A percentile compares a stretch with the other conserved stretches of the same genome.
Conservation (phyloP, 2,329 filamentous ascomycete species). For the Alternaria sp. region DNA sequence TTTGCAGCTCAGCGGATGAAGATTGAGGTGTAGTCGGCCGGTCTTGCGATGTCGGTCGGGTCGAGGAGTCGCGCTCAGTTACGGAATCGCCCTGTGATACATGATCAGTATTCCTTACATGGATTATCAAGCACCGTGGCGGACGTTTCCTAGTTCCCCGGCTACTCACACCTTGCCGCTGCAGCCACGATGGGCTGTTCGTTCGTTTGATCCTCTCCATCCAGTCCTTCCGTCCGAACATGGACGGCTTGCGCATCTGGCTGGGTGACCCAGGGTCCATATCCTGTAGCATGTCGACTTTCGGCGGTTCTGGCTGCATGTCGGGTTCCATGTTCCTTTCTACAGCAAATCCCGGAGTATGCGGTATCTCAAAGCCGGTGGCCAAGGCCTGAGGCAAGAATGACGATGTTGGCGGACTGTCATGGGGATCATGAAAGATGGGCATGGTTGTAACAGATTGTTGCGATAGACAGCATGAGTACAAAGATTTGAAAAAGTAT, state of each 20-base stretch:
- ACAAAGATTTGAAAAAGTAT: constrained; percentile 10
- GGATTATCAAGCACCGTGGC: neutral
- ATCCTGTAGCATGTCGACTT: constrained; percentile 5
- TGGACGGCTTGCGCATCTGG: constrained; percentile 29
- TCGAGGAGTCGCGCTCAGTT: constrained; percentile 15
- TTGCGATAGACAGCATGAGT: constrained; percentile 33
- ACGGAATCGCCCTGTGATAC: constrained; percentile 21
- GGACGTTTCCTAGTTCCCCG: neutral
- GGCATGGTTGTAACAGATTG: constrained; percentile 39
- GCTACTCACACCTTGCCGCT: constrained; percentile 58
- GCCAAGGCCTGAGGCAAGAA: constrained; percentile 22
- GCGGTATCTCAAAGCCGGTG: constrained; percentile 22
- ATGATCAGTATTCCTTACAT: constrained; percentile 19
- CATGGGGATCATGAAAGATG: constrained; percentile 49
- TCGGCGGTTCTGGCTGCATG: constrained; percentile 9
- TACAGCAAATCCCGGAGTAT: constrained; percentile 11
- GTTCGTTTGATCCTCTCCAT: constrained; percentile 84
- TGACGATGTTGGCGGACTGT: constrained; percentile 30
- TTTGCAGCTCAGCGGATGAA: constrained; percentile 44
- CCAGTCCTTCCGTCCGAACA: constrained; percentile 72
- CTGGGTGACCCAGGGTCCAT: constrained; percentile 24
- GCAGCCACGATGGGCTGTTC: constrained; percentile 76
- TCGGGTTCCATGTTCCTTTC: constrained; percentile 13
- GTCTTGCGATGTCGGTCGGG: constrained; percentile 33
- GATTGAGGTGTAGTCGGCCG: constrained; percentile 42